phyloP scores from a whole-genome alignment of 2,329 filamentous ascomycete genomes.

The Aspergillus clavatus region DNA sequence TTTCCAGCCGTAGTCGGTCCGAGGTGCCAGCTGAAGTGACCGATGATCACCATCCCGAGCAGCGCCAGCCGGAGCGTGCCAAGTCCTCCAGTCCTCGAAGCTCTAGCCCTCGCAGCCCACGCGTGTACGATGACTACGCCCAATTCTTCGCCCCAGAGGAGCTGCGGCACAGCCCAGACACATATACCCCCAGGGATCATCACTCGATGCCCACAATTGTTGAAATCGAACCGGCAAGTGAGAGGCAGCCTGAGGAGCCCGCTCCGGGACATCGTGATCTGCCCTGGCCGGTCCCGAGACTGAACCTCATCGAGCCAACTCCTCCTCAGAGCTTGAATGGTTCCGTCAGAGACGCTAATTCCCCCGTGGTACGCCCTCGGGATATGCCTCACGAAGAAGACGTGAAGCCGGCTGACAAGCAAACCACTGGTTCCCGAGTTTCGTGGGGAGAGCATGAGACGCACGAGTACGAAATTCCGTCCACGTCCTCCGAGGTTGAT shows the following conservation, averaged over 20 bases:
- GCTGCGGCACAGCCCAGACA: conserved; percentile 36
- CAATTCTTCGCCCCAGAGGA: conserved; percentile 41
- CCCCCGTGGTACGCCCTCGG: conserved; percentile 29
- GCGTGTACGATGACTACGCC: conserved; percentile 40
- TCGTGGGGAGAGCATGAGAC: conserved; percentile 63
- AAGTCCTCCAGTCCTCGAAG: conserved; percentile 29
- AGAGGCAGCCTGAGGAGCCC: conserved; percentile 18
- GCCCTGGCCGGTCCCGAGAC: conserved; percentile 47
- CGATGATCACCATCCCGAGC: conserved; percentile 15
- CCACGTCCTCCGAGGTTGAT: conserved; percentile 44
- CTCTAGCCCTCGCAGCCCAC: conserved; percentile 25
- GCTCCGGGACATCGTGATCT: conserved; percentile 19
- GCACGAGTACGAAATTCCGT: conserved; percentile 60
- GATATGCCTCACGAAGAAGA: conserved; percentile 43
- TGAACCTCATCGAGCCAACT: conserved; percentile 56
- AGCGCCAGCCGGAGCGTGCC: conserved; percentile 11
- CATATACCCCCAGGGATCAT: conserved; percentile 23
- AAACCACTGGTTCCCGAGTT: conserved; percentile 51
- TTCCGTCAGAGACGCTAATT: conserved; percentile 30
- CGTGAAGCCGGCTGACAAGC: conserved; percentile 35
- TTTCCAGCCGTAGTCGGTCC: conserved; percentile 22
- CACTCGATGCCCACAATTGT: conserved; percentile 25
- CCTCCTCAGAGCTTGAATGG: conserved; percentile 48
- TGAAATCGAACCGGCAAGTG: conserved; percentile 28
- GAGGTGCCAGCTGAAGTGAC: conserved; percentile 13